Evolutionary conservation across 139 green algal genomes (phyloP).

Genomic region (Axilococcus clingmanii): DNA sequence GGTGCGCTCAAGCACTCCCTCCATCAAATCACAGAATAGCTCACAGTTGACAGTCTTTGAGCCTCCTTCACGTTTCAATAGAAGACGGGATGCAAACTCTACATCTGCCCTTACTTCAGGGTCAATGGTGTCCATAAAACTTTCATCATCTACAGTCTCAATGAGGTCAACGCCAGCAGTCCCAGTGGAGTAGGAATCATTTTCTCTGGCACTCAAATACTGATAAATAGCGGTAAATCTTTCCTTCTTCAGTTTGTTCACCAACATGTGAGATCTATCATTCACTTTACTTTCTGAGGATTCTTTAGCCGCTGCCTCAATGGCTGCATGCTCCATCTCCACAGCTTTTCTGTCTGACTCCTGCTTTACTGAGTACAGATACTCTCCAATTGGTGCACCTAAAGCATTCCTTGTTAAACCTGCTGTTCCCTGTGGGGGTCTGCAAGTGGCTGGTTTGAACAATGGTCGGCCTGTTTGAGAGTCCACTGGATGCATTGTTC

Average conservation of each 20-base stretch:
- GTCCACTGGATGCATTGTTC: conserved; percentile 36
- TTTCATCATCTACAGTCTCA: conserved; percentile 39
- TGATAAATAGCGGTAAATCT: conserved; percentile 68
- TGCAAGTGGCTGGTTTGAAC: conserved; percentile 53
- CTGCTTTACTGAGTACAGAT: conserved; percentile 50
- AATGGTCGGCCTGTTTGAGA: conserved; percentile 46
- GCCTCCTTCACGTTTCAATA: neutral
- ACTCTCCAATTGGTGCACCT: conserved; percentile 49
- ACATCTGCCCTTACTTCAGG: conserved; percentile 49
- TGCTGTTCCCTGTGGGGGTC: conserved; percentile 16
- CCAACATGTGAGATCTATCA: conserved; percentile 29
- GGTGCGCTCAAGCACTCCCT: conserved; percentile 37
- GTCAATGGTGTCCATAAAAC: conserved; percentile 50
- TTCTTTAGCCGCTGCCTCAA: conserved; percentile 12
- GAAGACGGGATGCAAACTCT: conserved; percentile 35
- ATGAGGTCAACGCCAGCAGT: conserved; percentile 38
- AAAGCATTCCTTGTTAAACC: conserved; percentile 2
- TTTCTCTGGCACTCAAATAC: conserved; percentile 40
- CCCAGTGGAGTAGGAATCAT: conserved; percentile 14
- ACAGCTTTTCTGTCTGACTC: conserved; percentile 32
- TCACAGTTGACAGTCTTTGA: neutral
- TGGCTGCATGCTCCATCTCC: conserved; percentile 5
- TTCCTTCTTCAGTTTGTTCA: conserved; percentile 52
- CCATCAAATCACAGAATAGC: conserved; percentile 47
- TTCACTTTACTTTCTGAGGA: conserved; percentile 15